Base-by-base conservation (phyloP, 2,329 filamentous ascomycete genomes). In the Fusarium luffae region DNA sequence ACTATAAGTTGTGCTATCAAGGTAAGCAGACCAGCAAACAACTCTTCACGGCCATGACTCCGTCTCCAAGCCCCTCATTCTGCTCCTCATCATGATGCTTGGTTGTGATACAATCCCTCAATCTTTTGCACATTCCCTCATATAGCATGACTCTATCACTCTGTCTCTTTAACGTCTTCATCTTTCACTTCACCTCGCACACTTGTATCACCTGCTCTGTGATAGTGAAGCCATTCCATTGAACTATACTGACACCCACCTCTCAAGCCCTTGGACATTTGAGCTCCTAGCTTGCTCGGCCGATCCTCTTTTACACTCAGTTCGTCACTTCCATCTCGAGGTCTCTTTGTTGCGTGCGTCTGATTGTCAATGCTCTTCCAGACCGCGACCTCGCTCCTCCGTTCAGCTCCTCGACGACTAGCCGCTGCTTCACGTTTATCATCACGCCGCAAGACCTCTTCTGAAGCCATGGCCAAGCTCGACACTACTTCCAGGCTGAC, bases 401-500 rank as follows among this genome's bases (percentile, higher is more conserved):
- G 71, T 57, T 64, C 59, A 52, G 59, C 60, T 59, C 66, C 70
- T 55, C 67, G 66, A 54, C 69, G 46, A 59, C 54, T 58, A 50
- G 54, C 54, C 44, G 34, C 56, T 16, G 46, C 56, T 46, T 63
- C 69, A 28, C 41, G 44, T n/a, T 19, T 58, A 43, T 44, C 60
- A 40, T 58, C 59, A n/a, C 68, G 59, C 23, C 68, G 65, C 27
- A 66, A 64, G 42, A n/a, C 63, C 23, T 75, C 74, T 59, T 54
- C 65, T 42, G 54, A 65, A 64, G 63, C 71, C n/a, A 80, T 79
- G 77, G 69, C 70, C 40, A 79, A 76, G 59, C 90, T 97, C 72
- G 85, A 96, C 81, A 98, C 94, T 37, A 89, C 90, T 58, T 85
- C 89, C 68, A 92, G 93, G 75, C 88, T 99, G 70, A 82, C 88